A percentile compares a stretch with the other conserved stretches of the same genome.
phyloP scores from a whole-genome alignment of 2,329 filamentous ascomycete species.

The Xylariaceae sp. region DNA sequence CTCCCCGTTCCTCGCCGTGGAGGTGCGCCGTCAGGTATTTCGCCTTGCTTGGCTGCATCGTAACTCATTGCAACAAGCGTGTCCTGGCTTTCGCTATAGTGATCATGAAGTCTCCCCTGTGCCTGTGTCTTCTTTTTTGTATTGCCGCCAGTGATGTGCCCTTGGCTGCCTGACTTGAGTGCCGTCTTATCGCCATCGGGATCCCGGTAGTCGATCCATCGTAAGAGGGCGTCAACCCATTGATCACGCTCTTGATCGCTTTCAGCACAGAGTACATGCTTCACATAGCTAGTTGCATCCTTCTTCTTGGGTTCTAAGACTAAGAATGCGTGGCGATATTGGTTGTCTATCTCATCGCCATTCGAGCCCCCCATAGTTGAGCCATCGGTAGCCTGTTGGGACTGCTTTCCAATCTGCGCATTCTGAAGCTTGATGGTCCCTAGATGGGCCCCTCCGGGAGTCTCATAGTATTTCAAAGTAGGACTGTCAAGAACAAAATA shows the following conservation, averaged over 20 bases:
- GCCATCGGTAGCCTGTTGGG: conserved; percentile 55
- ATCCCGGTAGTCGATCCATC: conserved; percentile 76
- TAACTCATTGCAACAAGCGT: conserved; percentile 54
- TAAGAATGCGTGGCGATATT: conserved; percentile 94
- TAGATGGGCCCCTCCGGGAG: conserved; percentile 80
- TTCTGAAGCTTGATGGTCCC: conserved; percentile 88
- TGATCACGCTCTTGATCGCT: conserved; percentile 86
- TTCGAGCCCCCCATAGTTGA: conserved; percentile 51
- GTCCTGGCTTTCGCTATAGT: conserved; percentile 36
- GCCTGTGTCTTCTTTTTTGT: conserved; percentile 40
- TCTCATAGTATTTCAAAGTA: conserved; percentile 83
- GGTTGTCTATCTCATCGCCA: conserved; percentile 77
- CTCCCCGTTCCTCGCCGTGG: conserved; percentile 29
- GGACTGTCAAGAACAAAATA: conserved; percentile 58
- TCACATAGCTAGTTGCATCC: conserved; percentile 79
- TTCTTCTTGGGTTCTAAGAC: conserved; percentile 95
- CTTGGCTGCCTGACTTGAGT: conserved; percentile 31
- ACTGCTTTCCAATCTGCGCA: conserved; percentile 92
- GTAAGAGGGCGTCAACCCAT: conserved; percentile 86
- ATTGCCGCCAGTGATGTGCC: conserved; percentile 34
- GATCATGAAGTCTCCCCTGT: conserved; percentile 33
- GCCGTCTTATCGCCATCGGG: conserved; percentile 50
- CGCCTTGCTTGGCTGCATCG: conserved; percentile 48
- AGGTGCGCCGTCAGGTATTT: conserved; percentile 41
- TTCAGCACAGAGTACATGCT: conserved; percentile 92